Percentiles rank a stretch among this genome's conserved stretches.
Conservation (phyloP, 352 stramenopile species). For the Phytophthora constricta region DNA sequence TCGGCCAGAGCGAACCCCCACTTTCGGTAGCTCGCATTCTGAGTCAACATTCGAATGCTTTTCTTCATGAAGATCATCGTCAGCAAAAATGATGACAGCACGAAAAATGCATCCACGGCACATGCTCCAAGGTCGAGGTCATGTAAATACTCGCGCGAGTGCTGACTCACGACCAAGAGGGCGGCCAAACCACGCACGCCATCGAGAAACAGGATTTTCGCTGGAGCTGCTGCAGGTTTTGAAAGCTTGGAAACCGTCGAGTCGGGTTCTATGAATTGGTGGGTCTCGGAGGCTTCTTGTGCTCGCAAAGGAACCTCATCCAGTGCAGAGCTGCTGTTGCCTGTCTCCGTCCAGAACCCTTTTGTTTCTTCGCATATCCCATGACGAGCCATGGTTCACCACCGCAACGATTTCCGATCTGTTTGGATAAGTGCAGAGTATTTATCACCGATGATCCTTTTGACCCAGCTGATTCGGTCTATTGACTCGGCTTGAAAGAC, state of each 20-base stretch:
- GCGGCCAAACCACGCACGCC: slow-evolving; percentile 53
- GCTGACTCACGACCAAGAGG: slow-evolving; percentile 44
- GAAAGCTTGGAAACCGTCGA: slow-evolving; percentile 13
- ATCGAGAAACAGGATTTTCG: slow-evolving; percentile 53
- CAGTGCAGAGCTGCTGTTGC: neutral
- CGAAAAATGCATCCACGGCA: slow-evolving; percentile 48
- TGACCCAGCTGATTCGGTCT: neutral
- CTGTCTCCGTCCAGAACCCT: slow-evolving; percentile 13
- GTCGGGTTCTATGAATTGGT: slow-evolving; percentile 14
- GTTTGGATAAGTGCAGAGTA: neutral
- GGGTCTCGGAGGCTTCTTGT: slow-evolving; percentile 18
- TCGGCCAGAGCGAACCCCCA: slow-evolving; percentile 35
- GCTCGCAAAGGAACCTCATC: slow-evolving; percentile 20
- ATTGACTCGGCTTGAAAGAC: neutral
- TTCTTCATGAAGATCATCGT: slow-evolving; percentile 54
- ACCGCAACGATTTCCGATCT: neutral
- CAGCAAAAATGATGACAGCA: slow-evolving; percentile 52
- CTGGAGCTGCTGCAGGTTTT: slow-evolving; percentile 16
- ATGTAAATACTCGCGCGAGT: slow-evolving; percentile 37
- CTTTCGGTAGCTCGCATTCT: slow-evolving; percentile 25
- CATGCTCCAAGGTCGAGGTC: slow-evolving; percentile 38
- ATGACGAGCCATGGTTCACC: slow-evolving; percentile 14
- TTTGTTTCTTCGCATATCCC: slow-evolving; percentile 8
- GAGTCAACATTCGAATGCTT: slow-evolving; percentile 28
- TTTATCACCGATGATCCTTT: neutral